Conservation (phyloP, 1,284 basidiomycete species). For the Chondrostereum purpureum region DNA sequence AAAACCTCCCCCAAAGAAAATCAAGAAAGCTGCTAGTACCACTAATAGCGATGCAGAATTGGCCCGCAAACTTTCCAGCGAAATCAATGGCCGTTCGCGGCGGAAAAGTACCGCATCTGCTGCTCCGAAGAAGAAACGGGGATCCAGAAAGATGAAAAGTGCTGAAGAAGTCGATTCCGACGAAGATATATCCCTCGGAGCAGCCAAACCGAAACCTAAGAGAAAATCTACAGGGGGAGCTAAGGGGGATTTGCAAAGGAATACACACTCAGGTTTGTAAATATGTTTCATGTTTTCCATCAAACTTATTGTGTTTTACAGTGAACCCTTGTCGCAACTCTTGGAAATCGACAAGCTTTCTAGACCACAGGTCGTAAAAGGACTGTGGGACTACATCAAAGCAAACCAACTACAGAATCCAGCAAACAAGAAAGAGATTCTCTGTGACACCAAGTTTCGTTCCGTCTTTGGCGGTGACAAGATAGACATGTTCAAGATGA, state of each 20-base stretch:
- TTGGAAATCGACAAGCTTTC: slow-evolving; percentile 58
- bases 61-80: slow-evolving; percentile 63
- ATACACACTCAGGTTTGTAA: slow-evolving; percentile 60
- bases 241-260: slow-evolving; percentile 75
- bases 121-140: slow-evolving; percentile 36
- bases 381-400: slow-evolving; percentile 83
- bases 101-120: slow-evolving; percentile 31
- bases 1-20: slow-evolving; percentile 28
- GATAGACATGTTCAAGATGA: slow-evolving; percentile 86
- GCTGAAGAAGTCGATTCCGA: slow-evolving; percentile 51
- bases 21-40: slow-evolving; percentile 20
- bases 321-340: slow-evolving; percentile 57
- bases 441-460: slow-evolving; percentile 68
- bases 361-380: slow-evolving; percentile 84
- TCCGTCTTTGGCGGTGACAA: slow-evolving; percentile 71
- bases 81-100: slow-evolving; percentile 61
- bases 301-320: slow-evolving; percentile 23
- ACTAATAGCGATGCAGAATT: slow-evolving; percentile 55
- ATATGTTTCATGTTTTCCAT: slow-evolving; percentile 6
- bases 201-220: slow-evolving; percentile 30
- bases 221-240: slow-evolving; percentile 34
- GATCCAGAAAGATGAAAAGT: slow-evolving; percentile 43
- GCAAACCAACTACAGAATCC: slow-evolving; percentile 75
- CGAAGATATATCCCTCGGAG: slow-evolving; percentile 44
- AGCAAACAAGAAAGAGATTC: slow-evolving; percentile 69